Conservation (phyloP, 352 stramenopile species). For the Phytophthora podocarpi region DNA sequence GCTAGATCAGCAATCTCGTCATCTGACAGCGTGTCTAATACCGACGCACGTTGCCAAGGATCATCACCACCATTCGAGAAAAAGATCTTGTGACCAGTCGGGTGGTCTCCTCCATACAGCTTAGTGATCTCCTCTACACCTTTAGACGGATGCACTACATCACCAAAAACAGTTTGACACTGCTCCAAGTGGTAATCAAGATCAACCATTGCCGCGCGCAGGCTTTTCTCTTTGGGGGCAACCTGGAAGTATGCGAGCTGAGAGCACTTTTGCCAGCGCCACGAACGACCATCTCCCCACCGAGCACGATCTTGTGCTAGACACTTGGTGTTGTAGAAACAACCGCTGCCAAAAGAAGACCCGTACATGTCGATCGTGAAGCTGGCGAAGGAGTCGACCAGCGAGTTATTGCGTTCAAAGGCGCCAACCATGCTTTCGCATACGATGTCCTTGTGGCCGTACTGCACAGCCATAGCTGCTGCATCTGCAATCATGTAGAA, state of each 20-base stretch:
- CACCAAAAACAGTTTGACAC: constrained; percentile 75
- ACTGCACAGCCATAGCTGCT: constrained; percentile 89
- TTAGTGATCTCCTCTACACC: constrained; percentile 66
- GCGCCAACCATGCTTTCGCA: constrained; percentile 64
- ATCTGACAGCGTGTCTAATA: constrained; percentile 58
- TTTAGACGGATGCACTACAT: constrained; percentile 60
- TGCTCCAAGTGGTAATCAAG: constrained; percentile 83
- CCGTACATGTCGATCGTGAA: constrained; percentile 87
- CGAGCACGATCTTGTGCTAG: constrained; percentile 49
- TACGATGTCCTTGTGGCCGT: constrained; percentile 83
- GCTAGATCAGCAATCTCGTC: constrained; percentile 74
- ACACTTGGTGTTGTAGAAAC: constrained; percentile 87
- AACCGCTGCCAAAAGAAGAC: constrained; percentile 68
- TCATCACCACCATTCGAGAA: constrained; percentile 87
- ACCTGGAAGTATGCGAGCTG: constrained; percentile 90
- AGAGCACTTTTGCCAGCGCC: constrained; percentile 88
- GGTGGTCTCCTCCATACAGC: constrained; percentile 78
- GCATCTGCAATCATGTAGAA: constrained; percentile 92
- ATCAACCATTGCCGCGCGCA: constrained; percentile 72
- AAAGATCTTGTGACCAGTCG: constrained; percentile 79
- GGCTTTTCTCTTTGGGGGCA: constrained; percentile 56
- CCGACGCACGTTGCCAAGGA: constrained; percentile 83
- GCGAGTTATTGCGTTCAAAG: constrained; percentile 51
- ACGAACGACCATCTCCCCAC: constrained; percentile 82
- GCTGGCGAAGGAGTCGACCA: constrained; percentile 74